Evolutionary conservation across 2,329 filamentous ascomycete genomes (phyloP).

Genomic region (Cercospora canescens): DNA sequence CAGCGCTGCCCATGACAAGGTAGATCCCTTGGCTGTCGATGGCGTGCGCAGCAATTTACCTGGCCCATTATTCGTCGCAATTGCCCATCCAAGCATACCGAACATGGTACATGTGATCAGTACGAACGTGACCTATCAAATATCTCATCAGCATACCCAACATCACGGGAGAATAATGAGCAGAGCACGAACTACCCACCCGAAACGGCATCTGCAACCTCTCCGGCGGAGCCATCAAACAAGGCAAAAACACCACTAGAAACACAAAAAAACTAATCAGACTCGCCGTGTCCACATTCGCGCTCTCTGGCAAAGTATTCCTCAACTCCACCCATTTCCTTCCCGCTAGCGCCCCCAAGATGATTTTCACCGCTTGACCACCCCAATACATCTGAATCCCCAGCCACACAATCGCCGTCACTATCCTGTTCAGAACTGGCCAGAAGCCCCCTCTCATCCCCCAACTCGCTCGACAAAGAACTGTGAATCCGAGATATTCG

Average conservation of each 20-base stretch:
- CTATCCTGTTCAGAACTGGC: constrained; percentile 27
- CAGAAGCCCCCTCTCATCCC: constrained; percentile 27
- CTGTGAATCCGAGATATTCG: constrained; percentile 38
- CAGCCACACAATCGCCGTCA: constrained; percentile 29
- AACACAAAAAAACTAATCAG: constrained; percentile 20
- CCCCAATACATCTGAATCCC: constrained; percentile 28
- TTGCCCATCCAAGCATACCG: constrained; percentile 18
- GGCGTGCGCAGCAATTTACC: constrained; percentile 16
- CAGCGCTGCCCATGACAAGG: constrained; percentile 18
- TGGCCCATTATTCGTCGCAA: constrained; percentile 5
- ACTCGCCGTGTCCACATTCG: constrained; percentile 21
- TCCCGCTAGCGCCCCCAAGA: constrained; percentile 19
- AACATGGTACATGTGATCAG: constrained; percentile 19
- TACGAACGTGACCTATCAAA: constrained; percentile 14
- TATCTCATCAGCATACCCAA: neutral
- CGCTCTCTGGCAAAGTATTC: constrained; percentile 19
- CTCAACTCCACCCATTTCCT: constrained; percentile 8
- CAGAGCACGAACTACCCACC: neutral
- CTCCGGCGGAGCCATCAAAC: constrained; percentile 16
- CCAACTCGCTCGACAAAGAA: constrained; percentile 30
- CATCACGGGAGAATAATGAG: neutral
- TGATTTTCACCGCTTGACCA: constrained; percentile 21
- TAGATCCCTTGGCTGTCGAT: constrained; percentile 13
- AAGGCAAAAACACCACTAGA: constrained; percentile 16
- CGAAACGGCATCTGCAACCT: constrained; percentile 16